Conservation (phyloP, 805 yeast genomes). For the Candida broadrunensis region DNA sequence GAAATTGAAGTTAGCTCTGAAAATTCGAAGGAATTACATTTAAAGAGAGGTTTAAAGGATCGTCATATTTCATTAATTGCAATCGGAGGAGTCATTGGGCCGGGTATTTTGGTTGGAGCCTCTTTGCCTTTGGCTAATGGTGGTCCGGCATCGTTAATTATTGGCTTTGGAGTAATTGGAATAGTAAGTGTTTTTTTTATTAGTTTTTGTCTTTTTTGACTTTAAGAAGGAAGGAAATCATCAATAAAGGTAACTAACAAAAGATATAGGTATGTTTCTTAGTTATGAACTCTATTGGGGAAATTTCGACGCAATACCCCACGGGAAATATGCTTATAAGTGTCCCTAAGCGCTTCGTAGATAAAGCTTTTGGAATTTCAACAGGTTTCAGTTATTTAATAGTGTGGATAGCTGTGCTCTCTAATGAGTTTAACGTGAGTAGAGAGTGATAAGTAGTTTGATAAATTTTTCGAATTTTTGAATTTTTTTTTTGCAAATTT, state of each 20-base stretch:
- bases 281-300: constrained; percentile 57
- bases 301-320: constrained; percentile 52
- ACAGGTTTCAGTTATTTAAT: constrained; percentile 53
- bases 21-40: too few relatives aligned
- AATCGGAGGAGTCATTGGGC: constrained; percentile 59
- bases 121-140: constrained; percentile 48
- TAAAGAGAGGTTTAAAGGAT: constrained; percentile 47
- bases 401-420: constrained; percentile 54
- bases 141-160: constrained; percentile 47
- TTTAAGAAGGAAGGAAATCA: too few relatives aligned
- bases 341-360: constrained; percentile 48
- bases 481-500: too few relatives aligned
- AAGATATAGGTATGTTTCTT: constrained; percentile 18
- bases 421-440: constrained; percentile 56
- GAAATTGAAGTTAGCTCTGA: too few relatives aligned
- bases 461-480: too few relatives aligned
- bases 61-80: constrained; percentile 51
- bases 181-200: too few relatives aligned
- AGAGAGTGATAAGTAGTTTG: too few relatives aligned
- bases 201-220: too few relatives aligned
- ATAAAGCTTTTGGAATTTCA: constrained; percentile 57
- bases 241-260: too few relatives aligned
- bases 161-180: constrained; percentile 53
- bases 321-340: constrained; percentile 51
- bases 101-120: constrained; percentile 55